Evolutionary conservation across 1,284 basidiomycete genomes (phyloP).

Genomic region (Earliella scabrosa): DNA sequence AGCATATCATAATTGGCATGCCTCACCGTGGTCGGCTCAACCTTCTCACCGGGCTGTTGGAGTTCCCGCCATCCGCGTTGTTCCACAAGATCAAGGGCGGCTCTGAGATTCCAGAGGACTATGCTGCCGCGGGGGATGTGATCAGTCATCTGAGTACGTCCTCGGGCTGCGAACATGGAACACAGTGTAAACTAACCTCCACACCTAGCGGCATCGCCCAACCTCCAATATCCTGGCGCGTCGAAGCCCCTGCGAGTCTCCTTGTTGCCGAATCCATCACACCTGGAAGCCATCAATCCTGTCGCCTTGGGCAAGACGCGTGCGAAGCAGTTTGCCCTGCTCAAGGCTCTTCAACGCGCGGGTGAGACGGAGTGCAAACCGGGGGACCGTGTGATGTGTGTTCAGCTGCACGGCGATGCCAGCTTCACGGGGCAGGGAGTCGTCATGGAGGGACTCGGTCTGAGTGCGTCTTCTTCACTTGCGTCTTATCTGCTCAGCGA

Average conservation of each 20-base stretch:
- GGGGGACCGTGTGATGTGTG: constrained; percentile 85
- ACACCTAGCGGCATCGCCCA: constrained; percentile 60
- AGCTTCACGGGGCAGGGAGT: constrained; percentile 90
- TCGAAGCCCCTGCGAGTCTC: constrained; percentile 68
- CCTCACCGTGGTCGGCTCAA: constrained; percentile 89
- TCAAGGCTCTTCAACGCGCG: constrained; percentile 51
- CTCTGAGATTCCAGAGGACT: constrained; percentile 69
- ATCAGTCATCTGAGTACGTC: constrained; percentile 77
- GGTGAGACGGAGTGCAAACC: constrained; percentile 68
- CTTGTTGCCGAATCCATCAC: constrained; percentile 86
- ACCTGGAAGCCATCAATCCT: constrained; percentile 87
- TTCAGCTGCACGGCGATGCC: constrained; percentile 90
- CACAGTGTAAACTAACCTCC: not conserved
- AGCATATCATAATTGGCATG: constrained; percentile 79
- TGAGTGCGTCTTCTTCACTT: constrained; percentile 57
- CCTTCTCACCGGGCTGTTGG: constrained; percentile 79
- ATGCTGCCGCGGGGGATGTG: constrained; percentile 81
- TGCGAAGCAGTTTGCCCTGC: constrained; percentile 87
- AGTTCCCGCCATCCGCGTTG: constrained; percentile 66
- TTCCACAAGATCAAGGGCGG: constrained; percentile 88
- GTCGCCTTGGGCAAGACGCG: constrained; percentile 89
- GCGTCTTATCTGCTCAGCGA: not conserved
- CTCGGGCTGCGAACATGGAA: not conserved
- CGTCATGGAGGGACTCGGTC: constrained; percentile 84
- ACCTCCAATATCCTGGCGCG: constrained; percentile 56